Base-by-base conservation (phyloP, 2,329 filamentous ascomycete species). In the Hypoxylon sp. region DNA sequence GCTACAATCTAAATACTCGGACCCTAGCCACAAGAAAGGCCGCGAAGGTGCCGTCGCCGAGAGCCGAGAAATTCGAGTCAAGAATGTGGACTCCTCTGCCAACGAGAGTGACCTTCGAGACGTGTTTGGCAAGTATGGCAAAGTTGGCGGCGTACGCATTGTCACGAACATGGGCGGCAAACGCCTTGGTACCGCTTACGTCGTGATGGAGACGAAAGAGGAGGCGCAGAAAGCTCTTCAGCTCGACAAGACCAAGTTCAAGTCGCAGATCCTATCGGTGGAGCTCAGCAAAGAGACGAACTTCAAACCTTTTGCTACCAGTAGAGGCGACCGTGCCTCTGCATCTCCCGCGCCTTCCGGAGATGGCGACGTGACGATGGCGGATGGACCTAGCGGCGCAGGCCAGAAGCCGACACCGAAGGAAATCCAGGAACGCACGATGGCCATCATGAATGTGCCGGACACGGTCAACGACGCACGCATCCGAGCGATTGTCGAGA, bases 381-480 rank as follows among this genome's bases (percentile, higher is more conserved):
- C 74, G 0, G 76, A 80, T 20, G 65, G 70, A 22, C 65, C 58
- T 22, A 60, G 58, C 24, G 32, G 63, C 60, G 39, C 62, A 59
- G 13, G 41, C 69, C 44, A 73, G 15, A 73, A 73, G 11, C 80
- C 82, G 17, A 81, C 83, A 0, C 77, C 79, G 6, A 76, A 76
- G 5, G 83, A 87, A 15, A 84, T 87, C 19, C 77, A 82, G 28
- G 86, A 89, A 51, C 89, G 93, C 54, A 95, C 92, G 0, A 84
- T 98, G 51, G 90, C 90, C 8, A 81, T 99, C 26, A 87, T 97
- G 78, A 91, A 94, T 65, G 82, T 99, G 1, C 93, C 95, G 0
- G 95, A 98, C 73, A 98, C 94, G 0, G 87, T 98, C 72, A 97
- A 96, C 68, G 92, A 97, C 72, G 88, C 91, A 1, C 92, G 94